A percentile compares a stretch with the other conserved stretches of the same genome.
These are phyloP conservation scores for Hymenoscyphus scutula DNA, from an alignment of 2,329 filamentous ascomycete genomes.

Conservation along the genomic window DNA sequence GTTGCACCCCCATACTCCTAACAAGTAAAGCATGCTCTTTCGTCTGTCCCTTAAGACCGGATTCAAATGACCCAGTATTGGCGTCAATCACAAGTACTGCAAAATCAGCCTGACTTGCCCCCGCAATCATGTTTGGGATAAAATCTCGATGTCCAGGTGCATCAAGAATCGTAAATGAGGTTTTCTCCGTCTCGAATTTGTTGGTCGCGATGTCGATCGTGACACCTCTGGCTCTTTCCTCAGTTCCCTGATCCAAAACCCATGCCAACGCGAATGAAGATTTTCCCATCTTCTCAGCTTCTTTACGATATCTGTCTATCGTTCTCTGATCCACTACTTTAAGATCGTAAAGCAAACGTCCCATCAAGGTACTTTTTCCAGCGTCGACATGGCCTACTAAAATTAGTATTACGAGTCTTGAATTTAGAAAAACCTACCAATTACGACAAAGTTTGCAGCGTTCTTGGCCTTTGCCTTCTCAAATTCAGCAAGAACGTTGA, in stretches of 20 bases:
- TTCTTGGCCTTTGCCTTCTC: slow-evolving; percentile 73
- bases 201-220: slow-evolving; percentile 97
- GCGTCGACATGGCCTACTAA: slow-evolving; percentile 85
- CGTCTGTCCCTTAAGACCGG: slow-evolving; percentile 88
- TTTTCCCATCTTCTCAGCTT: slow-evolving; percentile 90
- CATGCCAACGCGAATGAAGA: slow-evolving; percentile 94
- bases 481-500: slow-evolving; percentile 82
- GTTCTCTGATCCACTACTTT: slow-evolving; percentile 85
- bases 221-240: slow-evolving; percentile 85
- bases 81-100: slow-evolving; percentile 93
- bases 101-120: slow-evolving; percentile 92
- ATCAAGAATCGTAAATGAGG: slow-evolving; percentile 89
- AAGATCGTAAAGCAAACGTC: slow-evolving; percentile 83
- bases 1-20: slow-evolving; percentile 85
- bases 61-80: slow-evolving; percentile 86
- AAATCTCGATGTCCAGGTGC: slow-evolving; percentile 94
- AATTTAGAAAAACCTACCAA: slow-evolving; percentile 53
- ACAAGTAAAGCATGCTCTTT: slow-evolving; percentile 89
- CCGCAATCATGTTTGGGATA: slow-evolving; percentile 98
- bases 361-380: slow-evolving; percentile 97
- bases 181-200: slow-evolving; percentile 85
- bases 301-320: slow-evolving; percentile 81
- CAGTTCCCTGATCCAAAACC: slow-evolving; percentile 89
- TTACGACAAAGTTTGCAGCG: slow-evolving; percentile 86
- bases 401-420: slow-evolving; percentile 9